Percentiles rank a stretch among this genome's conserved stretches.
Evolutionary conservation across 192 early-diverging fungal genomes (phyloP).

Genomic region (Kickxella alabastrina): DNA sequence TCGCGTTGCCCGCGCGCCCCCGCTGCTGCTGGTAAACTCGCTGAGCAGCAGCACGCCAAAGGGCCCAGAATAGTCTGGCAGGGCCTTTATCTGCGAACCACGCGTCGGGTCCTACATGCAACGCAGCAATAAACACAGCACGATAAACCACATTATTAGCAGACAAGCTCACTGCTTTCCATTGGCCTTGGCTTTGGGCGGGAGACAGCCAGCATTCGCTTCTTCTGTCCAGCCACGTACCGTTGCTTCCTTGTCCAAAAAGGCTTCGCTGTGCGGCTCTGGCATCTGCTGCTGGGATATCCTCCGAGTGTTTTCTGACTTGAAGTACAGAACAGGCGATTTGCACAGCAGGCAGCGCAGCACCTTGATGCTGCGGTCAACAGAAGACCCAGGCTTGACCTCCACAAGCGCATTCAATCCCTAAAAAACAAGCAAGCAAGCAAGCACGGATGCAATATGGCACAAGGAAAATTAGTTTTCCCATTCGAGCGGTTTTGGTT

Average conservation of each 20-base stretch:
- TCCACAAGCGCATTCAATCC: constrained; percentile 32
- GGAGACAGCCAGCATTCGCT: neutral
- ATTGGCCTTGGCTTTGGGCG: neutral
- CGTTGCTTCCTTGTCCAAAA: constrained; percentile 19
- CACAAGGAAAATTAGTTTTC: neutral
- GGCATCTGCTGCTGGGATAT: constrained; percentile 15
- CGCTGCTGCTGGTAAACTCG: neutral
- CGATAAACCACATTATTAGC: no score
- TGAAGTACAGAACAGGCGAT: constrained; percentile 31
- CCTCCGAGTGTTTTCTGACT: neutral
- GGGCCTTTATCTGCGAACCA: constrained; percentile 12
- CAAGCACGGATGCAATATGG: neutral
- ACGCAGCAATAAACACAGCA: neutral
- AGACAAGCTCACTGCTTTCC: no score
- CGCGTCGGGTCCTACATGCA: constrained; percentile 4
- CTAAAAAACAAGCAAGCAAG: constrained; percentile 7
- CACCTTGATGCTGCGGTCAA: constrained; percentile 46
- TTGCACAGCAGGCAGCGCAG: constrained; percentile 49
- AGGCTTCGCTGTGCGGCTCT: constrained; percentile 14
- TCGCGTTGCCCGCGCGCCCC: neutral
- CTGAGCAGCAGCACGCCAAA: constrained; percentile 36
- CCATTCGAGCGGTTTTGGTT: no score
- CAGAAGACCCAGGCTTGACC: constrained; percentile 44
- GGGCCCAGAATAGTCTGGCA: constrained; percentile 40
- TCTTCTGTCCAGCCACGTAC: neutral